Conservation (phyloP, 306 rosid species). For the Vigna radiata region DNA sequence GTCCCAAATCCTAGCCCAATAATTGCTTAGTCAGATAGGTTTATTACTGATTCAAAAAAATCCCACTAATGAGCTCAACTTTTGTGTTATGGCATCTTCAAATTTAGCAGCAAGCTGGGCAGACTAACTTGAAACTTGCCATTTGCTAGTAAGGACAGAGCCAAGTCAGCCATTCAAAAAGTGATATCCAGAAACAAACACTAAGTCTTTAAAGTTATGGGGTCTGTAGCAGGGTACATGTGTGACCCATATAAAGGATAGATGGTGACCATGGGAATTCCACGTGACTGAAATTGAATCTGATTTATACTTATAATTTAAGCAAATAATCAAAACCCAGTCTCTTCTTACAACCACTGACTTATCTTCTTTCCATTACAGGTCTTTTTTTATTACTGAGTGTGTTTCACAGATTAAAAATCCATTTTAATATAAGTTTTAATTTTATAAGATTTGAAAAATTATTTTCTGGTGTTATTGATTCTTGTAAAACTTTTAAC, state of each 20-base stretch:
- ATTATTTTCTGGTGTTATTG: no score
- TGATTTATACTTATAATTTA: slow-evolving; percentile 6
- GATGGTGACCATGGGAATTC: slow-evolving; percentile 58
- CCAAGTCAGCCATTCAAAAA: slow-evolving; percentile 33
- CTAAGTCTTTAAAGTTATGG: slow-evolving; percentile 45
- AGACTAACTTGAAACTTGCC: slow-evolving; percentile 51
- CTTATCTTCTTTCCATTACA: background rate
- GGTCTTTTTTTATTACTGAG: no score
- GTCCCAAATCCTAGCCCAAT: slow-evolving; percentile 39
- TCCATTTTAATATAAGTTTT: no score
- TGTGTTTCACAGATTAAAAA: no score
- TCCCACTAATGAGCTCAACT: background rate
- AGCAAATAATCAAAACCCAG: background rate
- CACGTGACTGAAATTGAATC: slow-evolving; percentile 48
- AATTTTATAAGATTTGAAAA: no score
- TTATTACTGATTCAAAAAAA: slow-evolving; percentile 38
- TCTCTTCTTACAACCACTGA: background rate
- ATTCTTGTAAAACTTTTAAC: no score
- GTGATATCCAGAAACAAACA: slow-evolving; percentile 55
- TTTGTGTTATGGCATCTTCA: slow-evolving; percentile 57
- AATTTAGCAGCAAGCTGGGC: slow-evolving; percentile 62
- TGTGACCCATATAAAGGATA: slow-evolving; percentile 45
- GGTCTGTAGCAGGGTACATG: slow-evolving; percentile 34
- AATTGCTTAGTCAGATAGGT: slow-evolving; percentile 50
- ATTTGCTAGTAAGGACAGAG: slow-evolving; percentile 36